phyloP scores from a whole-genome alignment of 352 stramenopile genomes.

The Phytophthora pluvialis region DNA sequence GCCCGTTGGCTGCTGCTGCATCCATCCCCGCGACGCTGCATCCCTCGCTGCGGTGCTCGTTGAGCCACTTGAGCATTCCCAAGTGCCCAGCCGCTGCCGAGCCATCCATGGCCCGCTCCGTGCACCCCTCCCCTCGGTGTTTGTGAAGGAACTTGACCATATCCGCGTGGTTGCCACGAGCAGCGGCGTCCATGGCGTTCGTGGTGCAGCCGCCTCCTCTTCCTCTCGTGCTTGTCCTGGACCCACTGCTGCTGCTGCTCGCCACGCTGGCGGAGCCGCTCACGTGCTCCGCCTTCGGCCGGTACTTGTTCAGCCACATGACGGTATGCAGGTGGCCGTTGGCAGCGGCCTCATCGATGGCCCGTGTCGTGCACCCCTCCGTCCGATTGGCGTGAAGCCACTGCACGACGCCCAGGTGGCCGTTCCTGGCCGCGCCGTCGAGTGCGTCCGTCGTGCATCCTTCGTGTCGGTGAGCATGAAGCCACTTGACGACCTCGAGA shows the following conservation, averaged over 20 bases:
- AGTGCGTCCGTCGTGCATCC: constrained; percentile 37
- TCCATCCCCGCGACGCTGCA: constrained; percentile 38
- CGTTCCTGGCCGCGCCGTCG: constrained; percentile 35
- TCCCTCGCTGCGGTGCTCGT: constrained; percentile 34
- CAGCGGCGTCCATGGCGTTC: constrained; percentile 41
- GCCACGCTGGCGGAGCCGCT: constrained; percentile 15
- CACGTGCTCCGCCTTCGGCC: constrained; percentile 14
- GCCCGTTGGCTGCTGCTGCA: constrained; percentile 33
- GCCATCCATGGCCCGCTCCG: constrained; percentile 36
- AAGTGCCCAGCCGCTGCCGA: constrained; percentile 40
- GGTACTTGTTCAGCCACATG: constrained; percentile 42
- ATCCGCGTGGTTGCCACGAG: constrained; percentile 32
- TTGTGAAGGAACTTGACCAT: constrained; percentile 48
- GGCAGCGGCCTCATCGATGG: constrained; percentile 47
- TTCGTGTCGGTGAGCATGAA: constrained; percentile 30
- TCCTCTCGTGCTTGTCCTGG: constrained; percentile 6
- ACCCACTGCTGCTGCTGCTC: constrained; percentile 29
- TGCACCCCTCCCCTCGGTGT: constrained; percentile 44
- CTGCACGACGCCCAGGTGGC: constrained; percentile 36
- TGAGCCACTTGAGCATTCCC: constrained; percentile 40
- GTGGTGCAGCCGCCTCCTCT: constrained; percentile 35
- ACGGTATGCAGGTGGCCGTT: constrained; percentile 43
- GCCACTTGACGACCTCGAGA: constrained; percentile 44
- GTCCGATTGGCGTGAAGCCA: constrained; percentile 38
- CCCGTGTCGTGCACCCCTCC: constrained; percentile 39